phyloP scores from a whole-genome alignment of 345 rosid species.

The Dipteronia dyeriana region DNA sequence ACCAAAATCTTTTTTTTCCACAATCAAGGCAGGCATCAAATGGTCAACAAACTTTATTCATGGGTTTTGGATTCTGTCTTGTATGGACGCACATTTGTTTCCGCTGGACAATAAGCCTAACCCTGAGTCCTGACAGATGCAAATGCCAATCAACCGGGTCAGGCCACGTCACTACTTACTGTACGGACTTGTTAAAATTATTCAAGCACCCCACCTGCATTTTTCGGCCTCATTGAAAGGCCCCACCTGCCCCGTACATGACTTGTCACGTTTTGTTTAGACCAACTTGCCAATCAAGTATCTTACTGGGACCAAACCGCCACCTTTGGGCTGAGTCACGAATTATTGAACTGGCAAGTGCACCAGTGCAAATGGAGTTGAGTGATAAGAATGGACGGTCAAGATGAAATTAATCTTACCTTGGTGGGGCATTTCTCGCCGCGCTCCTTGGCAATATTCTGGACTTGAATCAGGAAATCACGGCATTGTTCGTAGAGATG shows the following conservation, averaged over 20 bases:
- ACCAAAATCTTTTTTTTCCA: too few species aligned
- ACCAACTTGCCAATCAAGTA: constrained; percentile 41
- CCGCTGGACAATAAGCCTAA: not conserved
- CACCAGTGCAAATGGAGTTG: not conserved
- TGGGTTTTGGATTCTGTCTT: not conserved
- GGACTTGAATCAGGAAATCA: constrained; percentile 91
- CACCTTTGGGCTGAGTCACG: not conserved
- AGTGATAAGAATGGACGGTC: constrained; percentile 14
- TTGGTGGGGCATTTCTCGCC: constrained; percentile 99
- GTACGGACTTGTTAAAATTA: constrained; percentile 20
- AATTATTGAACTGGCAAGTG: not conserved
- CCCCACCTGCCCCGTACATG: constrained; percentile 19
- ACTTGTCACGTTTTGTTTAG: constrained; percentile 39
- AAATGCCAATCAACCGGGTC: constrained; percentile 3
- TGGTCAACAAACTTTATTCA: too few species aligned
- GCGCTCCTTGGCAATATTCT: constrained; percentile 84
- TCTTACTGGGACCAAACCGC: not conserved
- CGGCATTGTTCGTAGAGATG: constrained; percentile 97
- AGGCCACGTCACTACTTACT: constrained; percentile 37
- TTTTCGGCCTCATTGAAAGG: constrained; percentile 22
- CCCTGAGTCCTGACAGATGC: not conserved
- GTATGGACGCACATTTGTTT: not conserved
- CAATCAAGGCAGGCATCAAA: too few species aligned
- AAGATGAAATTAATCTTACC: constrained; percentile 39
- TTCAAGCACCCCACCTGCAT: constrained; percentile 23